Base-by-base conservation (phyloP, 176 grass and related monocot genomes). In the Panicum miliaceum region DNA sequence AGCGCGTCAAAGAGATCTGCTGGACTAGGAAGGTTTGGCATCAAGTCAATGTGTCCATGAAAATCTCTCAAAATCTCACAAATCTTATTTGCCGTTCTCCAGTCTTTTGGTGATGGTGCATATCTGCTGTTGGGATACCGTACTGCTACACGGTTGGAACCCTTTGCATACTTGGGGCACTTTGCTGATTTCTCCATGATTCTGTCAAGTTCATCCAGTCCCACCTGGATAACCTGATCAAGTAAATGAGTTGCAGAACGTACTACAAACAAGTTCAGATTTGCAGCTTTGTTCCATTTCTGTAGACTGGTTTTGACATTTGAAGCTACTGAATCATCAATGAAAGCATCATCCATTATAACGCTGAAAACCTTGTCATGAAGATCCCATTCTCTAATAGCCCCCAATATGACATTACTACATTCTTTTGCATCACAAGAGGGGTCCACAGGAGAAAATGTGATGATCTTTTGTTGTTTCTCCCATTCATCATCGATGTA, bases 141-240 rank as follows among this genome's bases (percentile, higher is more conserved):
- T 51, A 85, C 51, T 71, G 71, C 53, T 64, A 54, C 76, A 69
- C 8, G 0, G 32, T 15, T 85, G 19, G 42, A 25, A 60, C 77
- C 40, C 51, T 76, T 50, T 64, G 4, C 62, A 42, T 15, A 18
- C 46, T 45, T 85, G 56, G 64, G 18, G 62, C 45, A 64, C 42
- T 70, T 81, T 0, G 34, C 3, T 40, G 76, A 76, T 20, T 69
- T 85, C 68, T 89, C 50, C 77, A 81, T 68, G 62, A 76, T 69
- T 76, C 59, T 81, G n/a, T 53, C 71, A 76, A 85, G 62, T 63
- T 85, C 82, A 81, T 81, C 77, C 70, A 89, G n/a, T 8, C 62
- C 62, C 35, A 85, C 77, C 25, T 76, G 77, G 75, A 89, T 81
- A 69, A 89, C n/a, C 62, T 62, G 76, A 80, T 76, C 82, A 68